These are phyloP conservation scores for Cladophialophora psammophila DNA, from an alignment of 2,329 filamentous ascomycete species.

Conservation along the genomic window DNA sequence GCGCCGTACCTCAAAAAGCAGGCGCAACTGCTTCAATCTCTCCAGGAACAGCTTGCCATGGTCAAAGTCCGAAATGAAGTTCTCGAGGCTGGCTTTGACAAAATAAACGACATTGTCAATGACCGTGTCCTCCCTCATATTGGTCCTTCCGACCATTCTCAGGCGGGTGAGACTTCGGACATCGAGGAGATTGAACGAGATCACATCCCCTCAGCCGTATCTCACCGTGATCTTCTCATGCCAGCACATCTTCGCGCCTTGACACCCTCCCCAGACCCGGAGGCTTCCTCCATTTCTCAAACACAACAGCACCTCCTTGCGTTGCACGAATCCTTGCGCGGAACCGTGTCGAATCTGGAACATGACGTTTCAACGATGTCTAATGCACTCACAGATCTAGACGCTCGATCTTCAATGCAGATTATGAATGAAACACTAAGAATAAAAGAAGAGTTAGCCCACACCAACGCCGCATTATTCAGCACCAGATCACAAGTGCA, in stretches of 20 bases:
- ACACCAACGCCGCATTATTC: constrained; percentile 66
- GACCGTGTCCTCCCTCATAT: constrained; percentile 32
- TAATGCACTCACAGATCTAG: constrained; percentile 62
- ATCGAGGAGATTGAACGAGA: constrained; percentile 40
- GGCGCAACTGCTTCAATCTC: constrained; percentile 51
- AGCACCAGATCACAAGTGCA: constrained; percentile 67
- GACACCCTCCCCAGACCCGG: constrained; percentile 42
- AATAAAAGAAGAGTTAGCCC: constrained; percentile 67
- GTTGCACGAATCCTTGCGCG: constrained; percentile 65
- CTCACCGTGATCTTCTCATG: constrained; percentile 34
- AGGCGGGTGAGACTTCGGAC: constrained; percentile 32
- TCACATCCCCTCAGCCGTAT: constrained; percentile 32
- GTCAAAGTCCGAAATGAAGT: constrained; percentile 57
- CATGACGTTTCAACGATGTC: constrained; percentile 33
- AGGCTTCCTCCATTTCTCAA: constrained; percentile 45
- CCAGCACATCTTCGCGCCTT: constrained; percentile 37
- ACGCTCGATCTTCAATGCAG: constrained; percentile 68
- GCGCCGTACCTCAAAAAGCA: constrained; percentile 55
- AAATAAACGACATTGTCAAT: constrained; percentile 45
- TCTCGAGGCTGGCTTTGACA: constrained; percentile 55
- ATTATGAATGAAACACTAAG: constrained; percentile 69
- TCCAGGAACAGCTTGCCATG: constrained; percentile 55
- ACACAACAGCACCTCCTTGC: constrained; percentile 65
- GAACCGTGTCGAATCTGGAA: constrained; percentile 57
- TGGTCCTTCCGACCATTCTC: constrained; percentile 31